Evolutionary conservation across 176 grass and related monocot genomes (phyloP).

Genomic region (Rhynchospora tenuis): DNA sequence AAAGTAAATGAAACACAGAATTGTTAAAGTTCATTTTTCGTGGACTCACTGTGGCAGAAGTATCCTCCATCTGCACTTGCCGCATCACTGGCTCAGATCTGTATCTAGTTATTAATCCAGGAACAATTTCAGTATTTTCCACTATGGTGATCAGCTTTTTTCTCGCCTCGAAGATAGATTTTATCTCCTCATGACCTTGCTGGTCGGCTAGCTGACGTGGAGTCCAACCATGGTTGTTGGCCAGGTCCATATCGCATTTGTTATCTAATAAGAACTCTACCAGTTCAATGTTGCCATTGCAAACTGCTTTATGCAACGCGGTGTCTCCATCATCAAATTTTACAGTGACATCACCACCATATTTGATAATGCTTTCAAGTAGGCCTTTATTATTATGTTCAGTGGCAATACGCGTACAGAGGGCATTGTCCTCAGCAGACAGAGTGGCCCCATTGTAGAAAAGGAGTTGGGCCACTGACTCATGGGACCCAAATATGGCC

Average conservation of each 20-base stretch:
- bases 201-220: conserved; percentile 67
- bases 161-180: conserved; percentile 41
- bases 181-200: conserved; percentile 75
- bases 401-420: conserved; percentile 49
- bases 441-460: conserved; percentile 49
- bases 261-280: conserved; percentile 57
- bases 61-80: conserved; percentile 11
- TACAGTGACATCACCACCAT: conserved; percentile 39
- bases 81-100: conserved; percentile 56
- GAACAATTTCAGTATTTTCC: background rate
- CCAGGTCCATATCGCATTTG: conserved; percentile 47
- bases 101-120: conserved; percentile 39
- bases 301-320: conserved; percentile 67
- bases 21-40: conserved; percentile 71
- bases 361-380: conserved; percentile 49
- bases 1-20: conserved; percentile 69
- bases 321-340: conserved; percentile 51
- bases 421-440: conserved; percentile 44
- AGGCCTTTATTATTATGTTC: conserved; percentile 53
- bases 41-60: conserved; percentile 14
- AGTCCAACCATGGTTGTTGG: conserved; percentile 51
- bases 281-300: conserved; percentile 53
- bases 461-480: conserved; percentile 46
- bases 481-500: conserved; percentile 58
- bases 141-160: background rate